Conservation (phyloP, 306 rosid genomes). For the Cucurbita argyrosperma region DNA sequence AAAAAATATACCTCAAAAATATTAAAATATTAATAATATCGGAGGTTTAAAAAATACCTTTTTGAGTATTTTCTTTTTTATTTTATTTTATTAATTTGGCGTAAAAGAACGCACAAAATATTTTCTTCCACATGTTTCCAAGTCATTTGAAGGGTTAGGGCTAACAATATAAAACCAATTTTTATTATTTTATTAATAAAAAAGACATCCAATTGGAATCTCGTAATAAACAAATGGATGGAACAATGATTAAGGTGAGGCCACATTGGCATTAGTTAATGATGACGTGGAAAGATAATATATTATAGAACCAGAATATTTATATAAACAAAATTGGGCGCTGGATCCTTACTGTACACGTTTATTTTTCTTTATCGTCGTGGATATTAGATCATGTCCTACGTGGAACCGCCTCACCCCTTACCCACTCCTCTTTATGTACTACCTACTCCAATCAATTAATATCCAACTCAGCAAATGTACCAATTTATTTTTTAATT, state of each 20-base stretch:
- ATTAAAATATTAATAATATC: no score
- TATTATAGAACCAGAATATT: neutral
- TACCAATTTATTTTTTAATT: no score
- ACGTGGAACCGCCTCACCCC: slow-evolving; percentile 2
- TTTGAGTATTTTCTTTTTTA: no score
- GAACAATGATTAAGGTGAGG: neutral
- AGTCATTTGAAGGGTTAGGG: neutral
- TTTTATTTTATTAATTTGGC: no score
- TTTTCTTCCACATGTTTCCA: neutral
- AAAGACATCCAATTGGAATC: neutral
- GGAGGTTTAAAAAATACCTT: no score
- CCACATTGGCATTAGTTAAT: neutral
- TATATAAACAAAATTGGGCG: neutral
- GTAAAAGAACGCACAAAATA: no score
- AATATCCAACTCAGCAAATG: no score
- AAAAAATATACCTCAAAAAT: no score
- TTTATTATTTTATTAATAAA: neutral
- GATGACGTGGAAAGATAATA: slow-evolving; percentile 3
- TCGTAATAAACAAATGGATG: neutral
- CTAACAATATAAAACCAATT: no score
- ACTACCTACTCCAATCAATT: neutral
- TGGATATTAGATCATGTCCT: neutral
- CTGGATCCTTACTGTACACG: slow-evolving; percentile 7
- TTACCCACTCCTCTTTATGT: neutral
- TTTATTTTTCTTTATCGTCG: neutral